A percentile compares a stretch with the other conserved stretches of the same genome.
Conservation (phyloP, 1,284 basidiomycete species). For the Boletus calvinii region DNA sequence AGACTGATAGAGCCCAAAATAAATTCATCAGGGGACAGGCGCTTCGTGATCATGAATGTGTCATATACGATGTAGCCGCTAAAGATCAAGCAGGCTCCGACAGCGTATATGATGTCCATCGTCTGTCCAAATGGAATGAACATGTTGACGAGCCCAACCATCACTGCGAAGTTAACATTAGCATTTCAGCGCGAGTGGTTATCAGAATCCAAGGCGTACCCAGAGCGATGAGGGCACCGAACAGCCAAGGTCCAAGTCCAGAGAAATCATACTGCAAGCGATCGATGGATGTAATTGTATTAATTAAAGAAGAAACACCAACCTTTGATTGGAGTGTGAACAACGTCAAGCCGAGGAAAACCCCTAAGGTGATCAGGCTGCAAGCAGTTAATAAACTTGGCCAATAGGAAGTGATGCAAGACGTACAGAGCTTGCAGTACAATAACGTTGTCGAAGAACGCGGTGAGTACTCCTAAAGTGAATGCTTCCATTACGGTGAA, state of each 20-base stretch:
- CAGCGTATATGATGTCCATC: conserved; percentile 76
- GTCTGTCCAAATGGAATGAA: conserved; percentile 80
- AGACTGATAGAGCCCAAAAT: conserved; percentile 84
- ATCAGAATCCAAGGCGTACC: conserved; percentile 40
- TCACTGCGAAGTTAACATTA: conserved; percentile 42
- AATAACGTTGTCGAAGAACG: conserved; percentile 73
- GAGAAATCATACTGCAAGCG: conserved; percentile 76
- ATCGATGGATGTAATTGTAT: conserved; percentile 1
- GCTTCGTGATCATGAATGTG: conserved; percentile 80
- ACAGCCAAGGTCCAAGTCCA: conserved; percentile 82
- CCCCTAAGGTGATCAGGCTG: conserved; percentile 80
- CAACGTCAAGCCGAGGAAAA: conserved; percentile 83
- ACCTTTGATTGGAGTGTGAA: conserved; percentile 87
- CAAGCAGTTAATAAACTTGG: conserved; percentile 15
- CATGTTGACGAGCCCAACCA: conserved; percentile 74
- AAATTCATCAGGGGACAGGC: conserved; percentile 83
- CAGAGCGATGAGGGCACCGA: conserved; percentile 71
- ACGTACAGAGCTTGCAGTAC: conserved; percentile 84
- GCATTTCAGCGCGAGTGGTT: background rate
- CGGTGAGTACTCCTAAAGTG: conserved; percentile 74
- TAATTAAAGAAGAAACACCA: conserved; percentile 9
- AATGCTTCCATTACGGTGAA: conserved; percentile 83
- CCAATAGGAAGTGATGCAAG: background rate
- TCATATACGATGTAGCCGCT: conserved; percentile 85
- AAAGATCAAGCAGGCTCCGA: conserved; percentile 79